Conservation (phyloP, 805 yeast genomes). For the Danielozyma ontarioensis region DNA sequence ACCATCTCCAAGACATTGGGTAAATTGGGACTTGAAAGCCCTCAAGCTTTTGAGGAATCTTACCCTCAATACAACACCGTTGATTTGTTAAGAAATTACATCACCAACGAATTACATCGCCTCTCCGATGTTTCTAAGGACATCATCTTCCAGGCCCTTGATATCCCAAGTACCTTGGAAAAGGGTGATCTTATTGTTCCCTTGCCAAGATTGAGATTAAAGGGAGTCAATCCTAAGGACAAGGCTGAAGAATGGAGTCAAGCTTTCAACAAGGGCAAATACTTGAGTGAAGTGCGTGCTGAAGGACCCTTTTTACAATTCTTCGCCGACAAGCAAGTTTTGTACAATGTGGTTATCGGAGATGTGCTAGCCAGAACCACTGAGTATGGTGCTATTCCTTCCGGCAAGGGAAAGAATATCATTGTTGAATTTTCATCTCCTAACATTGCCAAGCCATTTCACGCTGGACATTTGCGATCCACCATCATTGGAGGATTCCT, state of each 20-base stretch:
- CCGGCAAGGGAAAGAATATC: slow-evolving; percentile 63
- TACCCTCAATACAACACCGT: slow-evolving; percentile 75
- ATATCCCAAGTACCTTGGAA: slow-evolving; percentile 78
- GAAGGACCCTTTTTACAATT: slow-evolving; percentile 92
- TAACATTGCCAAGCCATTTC: slow-evolving; percentile 98
- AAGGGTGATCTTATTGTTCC: slow-evolving; percentile 93
- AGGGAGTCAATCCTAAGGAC: slow-evolving; percentile 78
- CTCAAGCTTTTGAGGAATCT: slow-evolving; percentile 51
- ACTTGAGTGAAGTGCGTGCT: slow-evolving; percentile 64
- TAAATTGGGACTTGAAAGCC: slow-evolving; percentile 35
- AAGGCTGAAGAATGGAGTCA: slow-evolving; percentile 70
- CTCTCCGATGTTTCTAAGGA: slow-evolving; percentile 67
- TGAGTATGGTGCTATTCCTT: slow-evolving; percentile 68
- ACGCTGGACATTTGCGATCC: slow-evolving; percentile 97
- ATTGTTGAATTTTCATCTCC: slow-evolving; percentile 94
- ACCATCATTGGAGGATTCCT: slow-evolving; percentile 97
- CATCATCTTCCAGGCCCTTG: slow-evolving; percentile 78
- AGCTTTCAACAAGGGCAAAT: slow-evolving; percentile 68
- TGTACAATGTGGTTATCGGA: slow-evolving; percentile 64
- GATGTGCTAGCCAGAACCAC: slow-evolving; percentile 58
- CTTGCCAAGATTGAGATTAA: slow-evolving; percentile 75
- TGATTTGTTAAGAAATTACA: slow-evolving; percentile 86
- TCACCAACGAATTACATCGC: slow-evolving; percentile 69
- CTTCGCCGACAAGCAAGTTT: slow-evolving; percentile 62
- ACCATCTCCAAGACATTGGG: slow-evolving; percentile 30